These are phyloP conservation scores for Penicillium desertorum DNA, from an alignment of 495 filamentous ascomycete species.

Conservation along the genomic window DNA sequence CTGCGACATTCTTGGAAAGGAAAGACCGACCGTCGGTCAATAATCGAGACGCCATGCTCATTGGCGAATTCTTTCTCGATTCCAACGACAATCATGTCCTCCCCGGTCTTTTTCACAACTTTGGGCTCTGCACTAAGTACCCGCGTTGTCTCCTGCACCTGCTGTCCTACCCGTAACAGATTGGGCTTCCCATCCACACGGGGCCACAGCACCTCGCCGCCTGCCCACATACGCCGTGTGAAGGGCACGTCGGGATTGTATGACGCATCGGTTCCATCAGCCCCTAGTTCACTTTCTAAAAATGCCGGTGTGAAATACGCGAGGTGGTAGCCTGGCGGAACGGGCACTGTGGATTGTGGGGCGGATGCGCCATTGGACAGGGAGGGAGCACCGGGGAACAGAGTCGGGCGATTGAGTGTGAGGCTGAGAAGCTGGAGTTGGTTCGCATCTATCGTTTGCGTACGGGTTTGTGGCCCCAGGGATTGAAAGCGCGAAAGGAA, in stretches of 20 bases:
- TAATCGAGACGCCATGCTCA: constrained; percentile 48
- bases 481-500: constrained; percentile 47
- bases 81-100: constrained; percentile 64
- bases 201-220: constrained; percentile 60
- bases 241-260: constrained; percentile 67
- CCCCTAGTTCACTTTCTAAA: constrained; percentile 52
- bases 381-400: constrained; percentile 32
- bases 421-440: constrained; percentile 56
- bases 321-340: constrained; percentile 70
- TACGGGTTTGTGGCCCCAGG: constrained; percentile 42
- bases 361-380: constrained; percentile 32
- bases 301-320: constrained; percentile 68
- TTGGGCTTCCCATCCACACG: constrained; percentile 37
- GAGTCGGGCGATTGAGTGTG: constrained; percentile 50
- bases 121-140: constrained; percentile 54
- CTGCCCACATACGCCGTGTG: constrained; percentile 76
- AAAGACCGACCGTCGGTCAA: constrained; percentile 51
- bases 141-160: constrained; percentile 56
- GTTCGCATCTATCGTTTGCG: constrained; percentile 56
- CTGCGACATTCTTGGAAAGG: neutral
- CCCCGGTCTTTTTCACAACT: constrained; percentile 50
- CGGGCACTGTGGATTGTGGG: constrained; percentile 35
- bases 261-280: constrained; percentile 70
- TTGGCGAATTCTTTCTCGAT: constrained; percentile 60
- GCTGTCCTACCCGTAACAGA: constrained; percentile 51